Evolutionary conservation across 2,329 filamentous ascomycete genomes (phyloP).

Genomic region (Colletotrichum sp.): DNA sequence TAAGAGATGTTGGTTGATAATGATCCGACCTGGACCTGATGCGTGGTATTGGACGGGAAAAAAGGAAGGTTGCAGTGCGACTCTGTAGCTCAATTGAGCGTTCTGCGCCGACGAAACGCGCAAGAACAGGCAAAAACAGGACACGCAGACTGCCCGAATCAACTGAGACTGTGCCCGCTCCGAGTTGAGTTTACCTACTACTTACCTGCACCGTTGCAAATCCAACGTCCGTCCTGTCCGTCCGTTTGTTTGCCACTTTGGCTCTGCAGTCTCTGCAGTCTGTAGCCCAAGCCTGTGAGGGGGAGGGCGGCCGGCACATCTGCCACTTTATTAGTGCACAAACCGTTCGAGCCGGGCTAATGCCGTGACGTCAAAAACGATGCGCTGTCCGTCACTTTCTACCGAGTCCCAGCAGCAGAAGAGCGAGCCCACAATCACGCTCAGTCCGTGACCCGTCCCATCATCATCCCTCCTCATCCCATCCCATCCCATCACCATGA

Average conservation of each 20-base stretch:
- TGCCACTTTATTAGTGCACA: background rate
- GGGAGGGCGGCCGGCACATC: background rate
- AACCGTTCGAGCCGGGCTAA: background rate
- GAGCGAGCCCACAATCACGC: slow-evolving; percentile 1
- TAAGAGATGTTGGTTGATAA: background rate
- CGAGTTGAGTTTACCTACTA: background rate
- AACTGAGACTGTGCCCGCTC: background rate
- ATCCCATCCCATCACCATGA: background rate
- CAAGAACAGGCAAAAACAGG: background rate
- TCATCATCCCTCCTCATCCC: background rate
- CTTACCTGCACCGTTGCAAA: background rate
- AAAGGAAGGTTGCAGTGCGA: background rate
- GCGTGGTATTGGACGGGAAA: background rate
- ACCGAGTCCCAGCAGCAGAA: background rate
- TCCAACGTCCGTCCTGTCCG: background rate
- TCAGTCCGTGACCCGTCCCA: background rate
- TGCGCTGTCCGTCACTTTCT: background rate
- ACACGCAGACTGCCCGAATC: background rate
- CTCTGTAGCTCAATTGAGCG: background rate
- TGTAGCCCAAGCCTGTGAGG: too few relatives aligned
- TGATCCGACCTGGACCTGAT: background rate
- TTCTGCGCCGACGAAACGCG: background rate
- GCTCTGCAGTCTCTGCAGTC: background rate
- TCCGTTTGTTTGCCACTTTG: background rate
- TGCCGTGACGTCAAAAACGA: slow-evolving; percentile 16